These are phyloP conservation scores for Neurospora sp. DNA, from an alignment of 495 filamentous ascomycete genomes.

Conservation along the genomic window DNA sequence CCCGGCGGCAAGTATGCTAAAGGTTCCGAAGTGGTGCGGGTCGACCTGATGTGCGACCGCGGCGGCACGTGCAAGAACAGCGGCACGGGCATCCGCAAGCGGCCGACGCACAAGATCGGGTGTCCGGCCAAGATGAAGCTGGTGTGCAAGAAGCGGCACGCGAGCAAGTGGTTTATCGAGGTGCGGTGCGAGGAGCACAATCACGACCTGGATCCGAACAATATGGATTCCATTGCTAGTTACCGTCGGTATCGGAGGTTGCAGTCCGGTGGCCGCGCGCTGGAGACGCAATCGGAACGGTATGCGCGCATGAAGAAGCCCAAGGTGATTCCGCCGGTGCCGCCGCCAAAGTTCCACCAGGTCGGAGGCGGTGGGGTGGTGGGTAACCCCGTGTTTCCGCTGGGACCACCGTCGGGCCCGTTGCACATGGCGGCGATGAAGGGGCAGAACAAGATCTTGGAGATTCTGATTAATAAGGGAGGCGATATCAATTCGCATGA, in stretches of 20 bases:
- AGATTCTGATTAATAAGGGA: slow-evolving; percentile 22
- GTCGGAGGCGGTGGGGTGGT: not conserved
- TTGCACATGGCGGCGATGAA: slow-evolving; percentile 20
- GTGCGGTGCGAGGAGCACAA: slow-evolving; percentile 19
- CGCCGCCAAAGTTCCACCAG: slow-evolving; percentile 14
- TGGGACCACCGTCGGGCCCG: slow-evolving; percentile 9
- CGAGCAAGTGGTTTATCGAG: slow-evolving; percentile 22
- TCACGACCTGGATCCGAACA: slow-evolving; percentile 15
- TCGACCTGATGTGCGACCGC: slow-evolving; percentile 19
- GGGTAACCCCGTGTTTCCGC: not conserved
- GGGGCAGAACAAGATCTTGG: slow-evolving; percentile 21
- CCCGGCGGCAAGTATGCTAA: slow-evolving; percentile 4
- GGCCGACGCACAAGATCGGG: slow-evolving; percentile 13
- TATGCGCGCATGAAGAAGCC: slow-evolving; percentile 8
- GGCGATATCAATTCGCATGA: slow-evolving; percentile 20
- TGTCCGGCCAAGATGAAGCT: slow-evolving; percentile 19
- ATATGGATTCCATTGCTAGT: slow-evolving; percentile 15
- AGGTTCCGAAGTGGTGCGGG: slow-evolving; percentile 9
- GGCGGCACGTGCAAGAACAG: slow-evolving; percentile 17
- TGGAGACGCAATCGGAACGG: slow-evolving; percentile 13
- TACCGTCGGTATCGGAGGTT: slow-evolving; percentile 20
- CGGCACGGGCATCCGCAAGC: slow-evolving; percentile 17
- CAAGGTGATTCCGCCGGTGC: slow-evolving; percentile 2
- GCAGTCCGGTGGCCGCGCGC: slow-evolving; percentile 4
- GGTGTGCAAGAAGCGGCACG: slow-evolving; percentile 15